Base-by-base conservation (phyloP, 805 yeast genomes). In the Candida dajiaensis region DNA sequence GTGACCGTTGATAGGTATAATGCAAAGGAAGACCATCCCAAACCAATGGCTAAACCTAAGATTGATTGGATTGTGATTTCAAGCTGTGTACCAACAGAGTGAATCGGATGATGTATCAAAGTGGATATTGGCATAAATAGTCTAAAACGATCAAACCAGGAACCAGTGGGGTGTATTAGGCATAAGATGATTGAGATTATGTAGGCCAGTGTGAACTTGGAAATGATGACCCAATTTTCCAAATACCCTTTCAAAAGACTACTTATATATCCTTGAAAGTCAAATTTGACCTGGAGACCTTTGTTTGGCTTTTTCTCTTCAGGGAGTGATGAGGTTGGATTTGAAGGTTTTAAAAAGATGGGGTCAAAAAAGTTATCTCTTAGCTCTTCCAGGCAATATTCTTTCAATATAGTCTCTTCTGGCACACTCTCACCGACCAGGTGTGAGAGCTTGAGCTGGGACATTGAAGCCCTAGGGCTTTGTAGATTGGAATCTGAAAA, bases 341-440 rank as follows among this genome's bases (percentile, higher is more conserved):
- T 19, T 10, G 19, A n/a, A 16, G 65, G 65, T 22, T 66, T 66
- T 7, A 65, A 58, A 48, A 64, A 75, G 1, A 66, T 60, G 1
- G 79, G 71, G 52, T 75, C 78, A 49, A 75, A 75, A 53, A 69
- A 74, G 10, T 78, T 78, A 43, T 71, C 71, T 52, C 80, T 62
- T 22, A 71, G 52, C 51, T 75, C 80, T 44, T 71, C 73, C n/a
- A 73, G 44, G 1, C 60, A 67, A 29, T 71, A 50, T n/a, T 63
- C 55, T 19, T 67, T 65, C 47, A 68, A 55, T 5, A 56, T 51
- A 9, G 59, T 55, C 2, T 56, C 57, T 7, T 42, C 26, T 1
- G 37, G 29, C 7, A 36, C 31, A 10, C 53, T 50, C 2, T 41
- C 39, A 21, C 38, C 16, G 2, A 61, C 57, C 20, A 68, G 52